Evolutionary conservation across 805 yeast genomes (phyloP).

Genomic region (Candida pseudoglaebosa): DNA sequence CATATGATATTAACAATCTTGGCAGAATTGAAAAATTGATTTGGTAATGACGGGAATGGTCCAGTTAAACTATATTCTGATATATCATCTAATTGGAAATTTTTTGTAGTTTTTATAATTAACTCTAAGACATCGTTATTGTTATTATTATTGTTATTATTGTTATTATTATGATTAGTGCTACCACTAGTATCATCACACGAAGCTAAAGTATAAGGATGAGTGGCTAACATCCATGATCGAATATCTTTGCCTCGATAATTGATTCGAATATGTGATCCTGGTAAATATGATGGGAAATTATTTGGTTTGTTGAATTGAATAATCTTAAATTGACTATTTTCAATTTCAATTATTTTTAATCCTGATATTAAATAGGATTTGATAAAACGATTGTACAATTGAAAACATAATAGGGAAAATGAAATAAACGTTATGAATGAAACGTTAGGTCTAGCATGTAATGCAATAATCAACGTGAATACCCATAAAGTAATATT

Average conservation of each 20-base stretch:
- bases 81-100: constrained; percentile 11
- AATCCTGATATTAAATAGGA: constrained; percentile 13
- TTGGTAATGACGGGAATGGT: constrained; percentile 43
- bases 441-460: constrained; percentile 68
- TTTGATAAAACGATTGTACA: constrained; percentile 27
- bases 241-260: constrained; percentile 24
- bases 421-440: constrained; percentile 13
- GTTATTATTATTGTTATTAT: too few species aligned
- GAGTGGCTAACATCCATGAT: constrained; percentile 51
- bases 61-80: constrained; percentile 16
- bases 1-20: constrained; percentile 51
- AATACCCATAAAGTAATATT: constrained; percentile 45
- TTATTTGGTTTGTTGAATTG: constrained; percentile 16
- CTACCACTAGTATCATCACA: constrained; percentile 32
- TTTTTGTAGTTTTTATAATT: constrained; percentile 40
- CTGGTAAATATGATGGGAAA: constrained; percentile 39
- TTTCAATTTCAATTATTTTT: constrained; percentile 11
- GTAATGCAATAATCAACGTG: constrained; percentile 46
- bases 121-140: constrained; percentile 31
- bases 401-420: constrained; percentile 31
- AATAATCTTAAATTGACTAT: constrained; percentile 19
- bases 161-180: too few species aligned
- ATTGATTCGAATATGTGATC: constrained; percentile 55
- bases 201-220: constrained; percentile 63
- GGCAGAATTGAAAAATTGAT: constrained; percentile 44